Conservation (phyloP, 257 asterid species). For the Mitragyna speciosa region DNA sequence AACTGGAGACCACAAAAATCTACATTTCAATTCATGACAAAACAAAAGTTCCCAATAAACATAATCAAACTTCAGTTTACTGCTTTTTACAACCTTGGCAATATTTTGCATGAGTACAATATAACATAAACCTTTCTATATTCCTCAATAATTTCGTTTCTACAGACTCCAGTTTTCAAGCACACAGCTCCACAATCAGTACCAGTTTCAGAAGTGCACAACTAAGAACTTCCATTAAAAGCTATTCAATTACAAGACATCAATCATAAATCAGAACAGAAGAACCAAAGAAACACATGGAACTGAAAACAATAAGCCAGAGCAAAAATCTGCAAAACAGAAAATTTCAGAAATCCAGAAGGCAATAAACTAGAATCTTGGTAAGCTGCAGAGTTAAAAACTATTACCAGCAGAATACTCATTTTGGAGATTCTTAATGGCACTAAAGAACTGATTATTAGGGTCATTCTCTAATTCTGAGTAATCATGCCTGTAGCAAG, state of each 20-base stretch:
- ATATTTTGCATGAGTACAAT: neutral
- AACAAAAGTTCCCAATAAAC: neutral
- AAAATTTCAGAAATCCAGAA: neutral
- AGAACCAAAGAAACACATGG: neutral
- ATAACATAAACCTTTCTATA: neutral
- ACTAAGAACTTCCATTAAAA: neutral
- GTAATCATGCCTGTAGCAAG: slow-evolving; percentile 73
- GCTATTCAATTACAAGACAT: neutral
- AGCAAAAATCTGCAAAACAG: neutral
- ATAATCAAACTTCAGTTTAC: neutral
- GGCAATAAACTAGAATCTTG: neutral
- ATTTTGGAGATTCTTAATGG: slow-evolving; percentile 49
- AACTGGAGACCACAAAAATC: slow-evolving; percentile 5
- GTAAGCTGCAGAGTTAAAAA: neutral
- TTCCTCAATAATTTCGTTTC: slow-evolving; percentile 4
- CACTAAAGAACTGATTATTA: slow-evolving; percentile 45
- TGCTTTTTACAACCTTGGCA: neutral
- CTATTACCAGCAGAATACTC: slow-evolving; percentile 63
- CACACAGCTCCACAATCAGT: neutral
- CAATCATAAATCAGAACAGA: neutral
- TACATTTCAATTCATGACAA: neutral
- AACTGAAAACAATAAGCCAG: slow-evolving; percentile 1
- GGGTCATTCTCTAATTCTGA: slow-evolving; percentile 38
- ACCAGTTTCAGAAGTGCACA: neutral
- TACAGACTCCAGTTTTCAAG: neutral